A percentile compares a stretch with the other conserved stretches of the same genome.
phyloP scores from a whole-genome alignment of 164 flowering plant species.

The Protea cynaroides region DNA sequence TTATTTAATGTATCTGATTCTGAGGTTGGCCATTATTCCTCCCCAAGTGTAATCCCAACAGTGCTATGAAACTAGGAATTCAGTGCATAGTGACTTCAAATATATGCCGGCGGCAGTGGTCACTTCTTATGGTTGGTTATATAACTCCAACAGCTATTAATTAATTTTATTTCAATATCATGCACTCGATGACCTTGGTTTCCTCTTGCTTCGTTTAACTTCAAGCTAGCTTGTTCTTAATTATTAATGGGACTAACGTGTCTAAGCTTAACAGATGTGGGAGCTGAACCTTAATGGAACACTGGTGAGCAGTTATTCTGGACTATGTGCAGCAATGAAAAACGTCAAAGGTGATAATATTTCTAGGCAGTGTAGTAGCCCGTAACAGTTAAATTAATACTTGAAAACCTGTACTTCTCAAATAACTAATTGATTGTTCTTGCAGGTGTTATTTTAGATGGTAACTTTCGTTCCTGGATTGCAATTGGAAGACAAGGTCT shows the following conservation, averaged over 20 bases:
- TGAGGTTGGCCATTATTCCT: too few species aligned
- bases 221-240: neutral
- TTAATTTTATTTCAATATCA: too few species aligned
- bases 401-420: neutral
- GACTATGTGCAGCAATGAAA: slow-evolving; percentile 57
- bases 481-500: too few species aligned
- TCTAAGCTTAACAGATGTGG: slow-evolving; percentile 57
- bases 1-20: too few species aligned
- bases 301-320: slow-evolving; percentile 60
- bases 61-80: too few species aligned
- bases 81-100: too few species aligned
- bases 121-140: too few species aligned
- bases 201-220: neutral
- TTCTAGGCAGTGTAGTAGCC: neutral
- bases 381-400: neutral
- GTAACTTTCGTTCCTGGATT: too few species aligned
- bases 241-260: slow-evolving; percentile 4
- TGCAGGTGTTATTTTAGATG: too few species aligned
- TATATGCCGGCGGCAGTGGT: too few species aligned
- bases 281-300: slow-evolving; percentile 49
- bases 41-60: too few species aligned
- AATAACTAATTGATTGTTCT: slow-evolving; percentile 5
- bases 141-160: too few species aligned
- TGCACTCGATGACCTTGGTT: neutral
- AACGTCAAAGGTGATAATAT: slow-evolving; percentile 41